Base-by-base conservation (phyloP, 768 basidiomycete genomes). In the Arthromyces matolae region DNA sequence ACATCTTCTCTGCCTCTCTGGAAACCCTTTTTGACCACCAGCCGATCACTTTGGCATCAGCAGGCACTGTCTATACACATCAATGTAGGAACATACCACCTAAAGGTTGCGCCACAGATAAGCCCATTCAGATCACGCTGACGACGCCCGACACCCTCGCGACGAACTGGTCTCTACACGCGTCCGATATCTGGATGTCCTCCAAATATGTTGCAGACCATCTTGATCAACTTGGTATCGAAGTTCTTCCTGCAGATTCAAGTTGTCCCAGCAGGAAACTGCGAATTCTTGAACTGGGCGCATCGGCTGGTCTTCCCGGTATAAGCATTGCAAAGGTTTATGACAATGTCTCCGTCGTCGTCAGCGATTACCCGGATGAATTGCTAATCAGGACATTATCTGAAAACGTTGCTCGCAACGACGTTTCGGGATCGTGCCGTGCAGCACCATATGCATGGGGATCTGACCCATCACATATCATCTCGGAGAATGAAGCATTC, bases 151-250 rank as follows among this genome's bases (percentile, higher is more conserved):
- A 89, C 58, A 83, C 86, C 9, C 67, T 75, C 9, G 68, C 83
- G 18, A 69, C 73, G 14, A 87, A 89, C 57, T 90, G 88, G 88
- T 71, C 78, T 1, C 64, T 90, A 3, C 87, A 91, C 49, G 89
- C 88, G 1, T 82, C 84, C 19, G 84, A 84, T 13, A 79, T 90
- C 58, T 91, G 86, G 89, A 66, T 72, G 5, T 75, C 88, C 5
- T 79, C 87, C 13, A 63, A 78, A 34, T 86, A 80, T 65, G 63
- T 89, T 35, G 83, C 83, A 37, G 80, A 87, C 60, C 79, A 87
- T 52, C 46, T 89, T 25, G 63, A 71, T 22, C 72, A 41, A 19
- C 49, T 58, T 8, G 35, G 14, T 10, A 33, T 58, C 14, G 50
- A 53, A 29, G 31, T 47, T 8, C 24, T 53, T 8, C 28, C 27